These are phyloP conservation scores for Geotrichum klebahnii DNA, from an alignment of 1,139 yeast species.

Conservation along the genomic window DNA sequence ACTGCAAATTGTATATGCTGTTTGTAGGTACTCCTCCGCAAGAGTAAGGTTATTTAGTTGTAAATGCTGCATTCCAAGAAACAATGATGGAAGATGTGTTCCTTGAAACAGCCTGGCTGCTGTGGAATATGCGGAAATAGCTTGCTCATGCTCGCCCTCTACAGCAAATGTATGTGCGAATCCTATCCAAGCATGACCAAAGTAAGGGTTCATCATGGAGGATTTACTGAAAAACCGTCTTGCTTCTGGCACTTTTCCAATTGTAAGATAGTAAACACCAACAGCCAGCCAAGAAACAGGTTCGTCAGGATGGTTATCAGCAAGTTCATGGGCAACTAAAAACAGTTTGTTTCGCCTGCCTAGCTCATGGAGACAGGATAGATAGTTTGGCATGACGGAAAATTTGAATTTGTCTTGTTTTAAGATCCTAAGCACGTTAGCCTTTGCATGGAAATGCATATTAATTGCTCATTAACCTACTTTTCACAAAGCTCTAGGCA, in stretches of 20 bases:
- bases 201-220: slow-evolving; percentile 80
- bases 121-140: slow-evolving; percentile 93
- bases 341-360: slow-evolving; percentile 81
- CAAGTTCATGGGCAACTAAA: slow-evolving; percentile 76
- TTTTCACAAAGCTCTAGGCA: slow-evolving; percentile 72
- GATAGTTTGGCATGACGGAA: slow-evolving; percentile 65
- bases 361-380: slow-evolving; percentile 80
- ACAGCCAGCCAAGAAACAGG: slow-evolving; percentile 91
- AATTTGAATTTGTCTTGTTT: slow-evolving; percentile 66
- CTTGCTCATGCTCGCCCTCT: slow-evolving; percentile 98
- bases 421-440: slow-evolving; percentile 36
- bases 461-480: slow-evolving; percentile 30
- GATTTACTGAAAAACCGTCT: slow-evolving; percentile 85
- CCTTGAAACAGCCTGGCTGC: slow-evolving; percentile 95
- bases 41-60: slow-evolving; percentile 77
- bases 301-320: slow-evolving; percentile 77
- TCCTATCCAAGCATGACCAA: slow-evolving; percentile 97
- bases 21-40: slow-evolving; percentile 79
- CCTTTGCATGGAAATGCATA: background rate
- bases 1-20: slow-evolving; percentile 74
- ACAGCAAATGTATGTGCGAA: slow-evolving; percentile 97
- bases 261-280: slow-evolving; percentile 81
- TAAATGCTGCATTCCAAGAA: slow-evolving; percentile 92
- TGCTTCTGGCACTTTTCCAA: slow-evolving; percentile 73
- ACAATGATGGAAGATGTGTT: slow-evolving; percentile 82